Evolutionary conservation across 129 eudicot genomes (phyloP).

Genomic region (Rutidosis leptorrhynchoides): DNA sequence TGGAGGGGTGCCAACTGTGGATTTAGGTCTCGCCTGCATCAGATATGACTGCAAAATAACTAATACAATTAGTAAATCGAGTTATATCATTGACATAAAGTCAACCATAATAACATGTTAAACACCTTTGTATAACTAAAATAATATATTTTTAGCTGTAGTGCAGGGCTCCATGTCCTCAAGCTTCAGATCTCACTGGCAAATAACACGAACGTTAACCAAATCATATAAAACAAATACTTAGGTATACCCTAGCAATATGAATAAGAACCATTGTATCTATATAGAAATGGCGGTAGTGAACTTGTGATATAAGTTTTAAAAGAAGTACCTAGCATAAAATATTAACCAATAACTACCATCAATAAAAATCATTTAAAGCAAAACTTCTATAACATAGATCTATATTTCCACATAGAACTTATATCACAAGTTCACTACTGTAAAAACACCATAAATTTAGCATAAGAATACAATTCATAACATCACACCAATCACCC

Average conservation of each 20-base stretch:
- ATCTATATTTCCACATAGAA: not conserved
- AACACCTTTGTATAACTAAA: conserved; percentile 93
- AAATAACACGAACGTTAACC: conserved; percentile 36
- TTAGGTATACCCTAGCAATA: not conserved
- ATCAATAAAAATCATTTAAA: not conserved
- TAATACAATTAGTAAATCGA: not conserved
- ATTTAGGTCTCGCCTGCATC: conserved; percentile 93
- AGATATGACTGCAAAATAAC: conserved; percentile 65
- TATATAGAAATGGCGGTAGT: conserved; percentile 86
- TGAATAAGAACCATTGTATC: not conserved
- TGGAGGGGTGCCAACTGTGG: conserved; percentile 98
- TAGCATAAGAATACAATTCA: not conserved
- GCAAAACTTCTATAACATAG: not conserved
- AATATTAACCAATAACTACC: conserved; percentile 14
- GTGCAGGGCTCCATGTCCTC: conserved; percentile 98
- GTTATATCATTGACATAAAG: not conserved
- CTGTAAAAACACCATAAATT: conserved; percentile 31
- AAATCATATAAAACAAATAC: not conserved
- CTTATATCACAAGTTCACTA: conserved; percentile 81
- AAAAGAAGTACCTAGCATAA: conserved; percentile 92
- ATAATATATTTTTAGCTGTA: conserved; percentile 84
- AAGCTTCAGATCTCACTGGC: conserved; percentile 88
- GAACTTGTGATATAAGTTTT: conserved; percentile 86
- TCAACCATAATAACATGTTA: not conserved
- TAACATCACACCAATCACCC: not conserved